These are phyloP conservation scores for Spizellomyces sp. DNA, from an alignment of 192 early-diverging fungal genomes.

Conservation along the genomic window DNA sequence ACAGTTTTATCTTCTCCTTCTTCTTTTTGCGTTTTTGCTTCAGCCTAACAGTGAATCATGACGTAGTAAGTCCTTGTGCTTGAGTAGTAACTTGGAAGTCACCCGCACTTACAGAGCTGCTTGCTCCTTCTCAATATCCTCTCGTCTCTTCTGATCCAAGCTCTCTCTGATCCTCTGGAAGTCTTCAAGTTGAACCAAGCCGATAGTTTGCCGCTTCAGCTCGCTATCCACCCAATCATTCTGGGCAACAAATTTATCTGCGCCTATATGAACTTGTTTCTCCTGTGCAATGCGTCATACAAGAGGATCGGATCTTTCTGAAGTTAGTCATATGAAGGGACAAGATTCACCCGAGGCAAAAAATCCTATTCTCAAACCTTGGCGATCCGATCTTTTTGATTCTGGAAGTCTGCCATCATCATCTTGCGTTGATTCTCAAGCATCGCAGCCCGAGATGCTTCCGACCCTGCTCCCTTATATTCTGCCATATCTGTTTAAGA, in stretches of 20 bases:
- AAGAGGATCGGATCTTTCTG: background rate
- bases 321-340: background rate
- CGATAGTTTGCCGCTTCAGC: conserved; percentile 86
- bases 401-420: conserved; percentile 71
- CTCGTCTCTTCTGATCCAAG: conserved; percentile 65
- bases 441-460: conserved; percentile 52
- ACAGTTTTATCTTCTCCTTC: conserved; percentile 65
- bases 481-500: conserved; percentile 11
- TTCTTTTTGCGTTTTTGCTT: conserved; percentile 70
- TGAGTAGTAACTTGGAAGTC: too few species aligned
- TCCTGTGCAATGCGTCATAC: conserved; percentile 46
- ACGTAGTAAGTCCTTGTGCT: too few species aligned
- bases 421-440: conserved; percentile 72
- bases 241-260: conserved; percentile 79
- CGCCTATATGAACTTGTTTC: conserved; percentile 66
- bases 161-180: conserved; percentile 83
- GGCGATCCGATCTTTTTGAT: conserved; percentile 70
- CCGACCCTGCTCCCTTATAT: conserved; percentile 31
- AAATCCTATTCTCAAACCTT: conserved; percentile 43
- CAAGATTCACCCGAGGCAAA: conserved; percentile 1
- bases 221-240: conserved; percentile 77
- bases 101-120: conserved; percentile 10
- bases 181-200: conserved; percentile 85
- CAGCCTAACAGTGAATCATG: conserved; percentile 21
- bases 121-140: conserved; percentile 67